Base-by-base conservation (phyloP, 345 rosid species). In the Corchorus olitorius region DNA sequence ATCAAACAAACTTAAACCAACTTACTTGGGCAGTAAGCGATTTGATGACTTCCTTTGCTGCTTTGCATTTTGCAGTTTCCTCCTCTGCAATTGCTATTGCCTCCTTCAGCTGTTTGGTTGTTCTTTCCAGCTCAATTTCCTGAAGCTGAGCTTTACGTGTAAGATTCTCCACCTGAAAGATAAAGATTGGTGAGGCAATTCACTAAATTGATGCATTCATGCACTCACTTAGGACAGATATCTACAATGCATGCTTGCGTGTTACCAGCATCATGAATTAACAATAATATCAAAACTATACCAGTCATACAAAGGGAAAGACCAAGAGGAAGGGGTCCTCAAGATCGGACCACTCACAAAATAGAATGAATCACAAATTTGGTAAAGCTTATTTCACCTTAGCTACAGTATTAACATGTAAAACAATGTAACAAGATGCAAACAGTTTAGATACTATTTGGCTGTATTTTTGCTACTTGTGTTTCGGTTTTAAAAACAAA, bases 1-100 rank as follows among this genome's bases (percentile, higher is more conserved):
- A 70, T 6, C 16, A 34, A 43, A 74, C 68, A 48, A 65, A 62
- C 73, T 52, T n/a, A 63, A 13, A 63, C 35, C 34, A 56, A 61
- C 88, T 91, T 93, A 96, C 99, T 83, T 96, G 98, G 78, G 93
- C 94, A 65, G 99, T 97, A 60, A 94, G 92, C 1, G 98, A 92
- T 88, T 91, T 97, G 87, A 97, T 97, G 78, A 97, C 99, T 89
- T 97, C 99, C 78, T 97, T 97, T 71, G 99, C 98, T 66, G 97
- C 98, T 82, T 92, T 92, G 90, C 98, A 92, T 87, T 91, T 94
- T 62, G 88, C 87, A 41, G 97, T 85, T 88, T 97, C 99, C 75
- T 94, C 98, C 68, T 83, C 93, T 49, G 99, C 94, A 45, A 91
- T 84, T 78, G 92, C 87, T 72, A 90, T 83, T 43, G 97, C 96